A percentile compares a stretch with the other conserved stretches of the same genome.
phyloP scores from a whole-genome alignment of 352 stramenopile genomes.

The Pythium insidiosum region DNA sequence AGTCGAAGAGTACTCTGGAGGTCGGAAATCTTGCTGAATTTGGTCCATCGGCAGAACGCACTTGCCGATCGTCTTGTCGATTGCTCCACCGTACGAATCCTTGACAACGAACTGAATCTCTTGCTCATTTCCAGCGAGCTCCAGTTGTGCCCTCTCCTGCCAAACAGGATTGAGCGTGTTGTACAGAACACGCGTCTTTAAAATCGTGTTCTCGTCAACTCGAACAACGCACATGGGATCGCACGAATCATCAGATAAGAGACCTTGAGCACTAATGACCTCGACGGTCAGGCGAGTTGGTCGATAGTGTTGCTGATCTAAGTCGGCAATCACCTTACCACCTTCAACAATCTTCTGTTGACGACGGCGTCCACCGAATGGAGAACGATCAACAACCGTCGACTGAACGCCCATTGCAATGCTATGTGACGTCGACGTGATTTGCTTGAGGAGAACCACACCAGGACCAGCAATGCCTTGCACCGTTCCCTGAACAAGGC shows the following conservation, averaged over 20 bases:
- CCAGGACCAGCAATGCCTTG: constrained; percentile 73
- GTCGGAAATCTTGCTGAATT: constrained; percentile 70
- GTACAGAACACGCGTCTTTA: constrained; percentile 76
- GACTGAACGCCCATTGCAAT: constrained; percentile 71
- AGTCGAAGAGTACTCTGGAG: constrained; percentile 60
- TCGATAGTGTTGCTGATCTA: constrained; percentile 56
- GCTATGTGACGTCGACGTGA: constrained; percentile 81
- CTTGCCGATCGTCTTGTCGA: constrained; percentile 77
- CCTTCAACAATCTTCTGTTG: constrained; percentile 63
- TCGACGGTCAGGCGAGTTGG: constrained; percentile 51
- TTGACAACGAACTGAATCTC: constrained; percentile 78
- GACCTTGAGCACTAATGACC: constrained; percentile 57
- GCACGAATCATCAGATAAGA: constrained; percentile 70
- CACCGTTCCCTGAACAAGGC: constrained; percentile 68
- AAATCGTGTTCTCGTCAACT: constrained; percentile 53
- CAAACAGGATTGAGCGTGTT: constrained; percentile 80
- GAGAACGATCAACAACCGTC: constrained; percentile 71
- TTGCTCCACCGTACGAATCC: constrained; percentile 71
- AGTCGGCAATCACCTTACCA: constrained; percentile 52
- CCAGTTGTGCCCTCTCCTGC: constrained; percentile 63
- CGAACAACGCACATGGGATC: constrained; percentile 72
- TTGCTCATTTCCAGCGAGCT: constrained; percentile 36
- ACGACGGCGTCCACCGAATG: constrained; percentile 67
- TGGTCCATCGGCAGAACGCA: constrained; percentile 63
- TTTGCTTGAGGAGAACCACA: constrained; percentile 71